These are phyloP conservation scores for Cicer bijugum DNA, from an alignment of 306 rosid genomes.

Conservation along the genomic window DNA sequence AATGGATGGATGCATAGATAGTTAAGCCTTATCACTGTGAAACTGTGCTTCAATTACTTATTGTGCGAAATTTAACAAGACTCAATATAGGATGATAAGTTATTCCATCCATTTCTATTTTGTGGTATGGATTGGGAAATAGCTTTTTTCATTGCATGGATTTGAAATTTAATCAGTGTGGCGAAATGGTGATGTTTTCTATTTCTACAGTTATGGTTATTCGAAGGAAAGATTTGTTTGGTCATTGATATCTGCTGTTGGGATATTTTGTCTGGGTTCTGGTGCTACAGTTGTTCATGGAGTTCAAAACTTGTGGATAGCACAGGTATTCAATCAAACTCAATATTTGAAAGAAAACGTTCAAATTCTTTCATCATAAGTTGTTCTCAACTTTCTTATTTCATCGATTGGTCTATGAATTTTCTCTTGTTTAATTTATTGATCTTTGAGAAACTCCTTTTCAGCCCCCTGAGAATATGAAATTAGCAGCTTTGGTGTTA, in stretches of 20 bases:
- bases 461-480: conserved; percentile 87
- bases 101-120: conserved; percentile 28
- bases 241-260: conserved; percentile 99
- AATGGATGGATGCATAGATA: conserved; percentile 22
- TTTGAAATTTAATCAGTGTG: conserved; percentile 30
- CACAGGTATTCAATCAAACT: conserved; percentile 64
- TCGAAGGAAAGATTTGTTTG: conserved; percentile 99
- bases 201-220: conserved; percentile 82
- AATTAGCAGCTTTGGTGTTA: conserved; percentile 82
- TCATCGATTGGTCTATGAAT: not conserved
- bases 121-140: conserved; percentile 9
- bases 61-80: conserved; percentile 3
- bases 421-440: conserved; percentile 40
- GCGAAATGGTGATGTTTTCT: conserved; percentile 40
- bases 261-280: conserved; percentile 98
- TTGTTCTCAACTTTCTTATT: conserved; percentile 4
- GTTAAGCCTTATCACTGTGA: conserved; percentile 21
- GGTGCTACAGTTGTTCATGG: conserved; percentile 96
- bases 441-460: conserved; percentile 46
- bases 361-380: conserved; percentile 17
- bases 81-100: conserved; percentile 7
- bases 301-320: conserved; percentile 89
- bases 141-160: conserved; percentile 19
- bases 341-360: conserved; percentile 23
- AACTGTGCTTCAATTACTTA: conserved; percentile 34